Evolutionary conservation across 257 asterid genomes (phyloP), one percentile per base, ranked within the genome.

Genomic region (Lavandula angustifolia): DNA sequence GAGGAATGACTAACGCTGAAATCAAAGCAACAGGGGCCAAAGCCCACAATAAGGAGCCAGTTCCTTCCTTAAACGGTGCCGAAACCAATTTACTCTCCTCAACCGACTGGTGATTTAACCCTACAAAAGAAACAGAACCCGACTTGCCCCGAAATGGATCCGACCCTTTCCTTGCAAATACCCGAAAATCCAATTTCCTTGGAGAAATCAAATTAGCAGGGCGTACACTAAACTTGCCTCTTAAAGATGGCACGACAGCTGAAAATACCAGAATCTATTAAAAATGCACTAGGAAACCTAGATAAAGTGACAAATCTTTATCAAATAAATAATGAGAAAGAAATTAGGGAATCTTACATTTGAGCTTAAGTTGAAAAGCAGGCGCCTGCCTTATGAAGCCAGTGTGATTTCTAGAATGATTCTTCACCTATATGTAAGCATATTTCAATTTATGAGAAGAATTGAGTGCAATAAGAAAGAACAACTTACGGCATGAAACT

Each of bases 21-120:
- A 89, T 82, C 62, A 89, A 80, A 31, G 88, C 96, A 78, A 80
- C 79, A 37, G 99, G 99, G 18, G 95, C 96, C 73, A 87, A 73
- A 62, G 81, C 75, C 99, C 97, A 92, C 8, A 82, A 67, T 31
- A 85, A 66, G 14, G 99, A 92, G 52, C 94, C 88, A 18, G 64
- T 59, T 44, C 79, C 77, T 61, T 80, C 90, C 75, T 74, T 79
- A 33, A 81, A 82, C 33, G 96, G 99, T 8, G 92, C 73, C 12
- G 96, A 87, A 3, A 79, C 78, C 80, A 87, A 58, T 74, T 82
- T 75, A 34, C 83, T 79, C 67, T 84, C 96, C 69, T 92, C 99
- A 29, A 81, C 74, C 4, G 89, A 84, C 60, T 89, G 94, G 72
- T 89, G 88, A 57, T 74, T 92, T 71, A 87, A 49, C 60, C 96